These are phyloP conservation scores for Tetradesmus obliquus DNA, from an alignment of 139 green algal species.

Conservation along the genomic window DNA sequence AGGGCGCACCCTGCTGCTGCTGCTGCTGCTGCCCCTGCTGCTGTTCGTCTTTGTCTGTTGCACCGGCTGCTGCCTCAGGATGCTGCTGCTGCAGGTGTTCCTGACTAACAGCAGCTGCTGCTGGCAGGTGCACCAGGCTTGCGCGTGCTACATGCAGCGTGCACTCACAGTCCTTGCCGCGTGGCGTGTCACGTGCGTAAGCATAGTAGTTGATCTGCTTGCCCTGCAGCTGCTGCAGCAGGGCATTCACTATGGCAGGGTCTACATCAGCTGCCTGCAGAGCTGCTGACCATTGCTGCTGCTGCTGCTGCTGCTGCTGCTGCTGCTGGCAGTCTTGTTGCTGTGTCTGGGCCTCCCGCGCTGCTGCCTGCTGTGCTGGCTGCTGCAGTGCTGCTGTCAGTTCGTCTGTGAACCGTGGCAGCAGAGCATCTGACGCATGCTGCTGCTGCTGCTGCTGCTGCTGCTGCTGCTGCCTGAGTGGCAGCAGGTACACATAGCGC, in stretches of 20 bases:
- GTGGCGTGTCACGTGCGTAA: conserved; percentile 49
- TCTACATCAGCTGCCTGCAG: conserved; percentile 37
- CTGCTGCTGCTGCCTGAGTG: conserved; percentile 38
- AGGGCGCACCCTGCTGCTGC: conserved; percentile 18
- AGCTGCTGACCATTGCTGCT: background rate
- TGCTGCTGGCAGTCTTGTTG: background rate
- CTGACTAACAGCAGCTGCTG: background rate
- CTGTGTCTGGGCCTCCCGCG: background rate
- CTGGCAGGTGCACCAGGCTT: conserved; percentile 38
- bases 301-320: background rate
- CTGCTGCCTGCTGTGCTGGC: background rate
- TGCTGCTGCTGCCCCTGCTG: conserved; percentile 5
- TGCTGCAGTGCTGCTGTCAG: background rate
- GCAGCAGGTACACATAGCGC: conserved; percentile 67
- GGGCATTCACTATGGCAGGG: conserved; percentile 12
- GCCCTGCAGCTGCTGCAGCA: conserved; percentile 57
- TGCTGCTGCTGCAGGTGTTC: background rate
- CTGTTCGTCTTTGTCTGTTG: background rate
- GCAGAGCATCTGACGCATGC: background rate
- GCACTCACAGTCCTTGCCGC: conserved; percentile 58
- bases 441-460: conserved; percentile 19
- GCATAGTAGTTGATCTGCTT: conserved; percentile 52
- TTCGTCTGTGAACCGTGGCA: conserved; percentile 24
- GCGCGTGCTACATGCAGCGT: conserved; percentile 44
- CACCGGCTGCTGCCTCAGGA: background rate